phyloP scores from a whole-genome alignment of 768 basidiomycete genomes.

The Tylopilus felleus region DNA sequence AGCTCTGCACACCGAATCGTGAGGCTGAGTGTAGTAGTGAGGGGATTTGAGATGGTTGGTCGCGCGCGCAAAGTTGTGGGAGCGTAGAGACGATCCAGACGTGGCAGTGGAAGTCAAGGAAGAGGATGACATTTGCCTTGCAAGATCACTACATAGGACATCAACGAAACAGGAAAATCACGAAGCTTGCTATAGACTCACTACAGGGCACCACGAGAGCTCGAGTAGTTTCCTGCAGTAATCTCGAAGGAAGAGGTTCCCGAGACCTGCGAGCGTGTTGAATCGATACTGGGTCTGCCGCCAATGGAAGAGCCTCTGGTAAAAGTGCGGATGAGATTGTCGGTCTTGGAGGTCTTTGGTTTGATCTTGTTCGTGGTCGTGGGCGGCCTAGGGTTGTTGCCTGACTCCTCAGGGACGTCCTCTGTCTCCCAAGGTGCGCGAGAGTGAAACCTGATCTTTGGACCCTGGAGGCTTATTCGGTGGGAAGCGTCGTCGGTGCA shows the following conservation, averaged over 20 bases:
- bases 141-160: slow-evolving; percentile 43
- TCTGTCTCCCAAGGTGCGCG: slow-evolving; percentile 80
- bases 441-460: slow-evolving; percentile 79
- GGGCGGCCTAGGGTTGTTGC: slow-evolving; percentile 34
- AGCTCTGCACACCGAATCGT: slow-evolving; percentile 4
- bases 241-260: slow-evolving; percentile 61
- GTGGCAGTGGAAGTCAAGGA: slow-evolving; percentile 38
- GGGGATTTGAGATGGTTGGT: slow-evolving; percentile 6
- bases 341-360: slow-evolving; percentile 29
- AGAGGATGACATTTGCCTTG: slow-evolving; percentile 59
- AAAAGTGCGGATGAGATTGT: slow-evolving; percentile 43
- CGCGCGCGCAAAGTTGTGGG: slow-evolving; percentile 41
- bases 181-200: slow-evolving; percentile 35
- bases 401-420: slow-evolving; percentile 46
- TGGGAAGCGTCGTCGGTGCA: slow-evolving; percentile 44
- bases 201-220: slow-evolving; percentile 56
- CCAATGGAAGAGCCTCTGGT: slow-evolving; percentile 41
- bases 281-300: slow-evolving; percentile 64
- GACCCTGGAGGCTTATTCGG: slow-evolving; percentile 73
- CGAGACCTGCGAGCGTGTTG: slow-evolving; percentile 47
- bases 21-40: slow-evolving; percentile 5
- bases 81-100: slow-evolving; percentile 19
- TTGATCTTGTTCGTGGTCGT: slow-evolving; percentile 30
- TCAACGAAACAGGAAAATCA: slow-evolving; percentile 1
- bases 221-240: slow-evolving; percentile 46